Base-by-base conservation (phyloP, 2,329 filamentous ascomycete species). In the Colletotrichum endophyticum region DNA sequence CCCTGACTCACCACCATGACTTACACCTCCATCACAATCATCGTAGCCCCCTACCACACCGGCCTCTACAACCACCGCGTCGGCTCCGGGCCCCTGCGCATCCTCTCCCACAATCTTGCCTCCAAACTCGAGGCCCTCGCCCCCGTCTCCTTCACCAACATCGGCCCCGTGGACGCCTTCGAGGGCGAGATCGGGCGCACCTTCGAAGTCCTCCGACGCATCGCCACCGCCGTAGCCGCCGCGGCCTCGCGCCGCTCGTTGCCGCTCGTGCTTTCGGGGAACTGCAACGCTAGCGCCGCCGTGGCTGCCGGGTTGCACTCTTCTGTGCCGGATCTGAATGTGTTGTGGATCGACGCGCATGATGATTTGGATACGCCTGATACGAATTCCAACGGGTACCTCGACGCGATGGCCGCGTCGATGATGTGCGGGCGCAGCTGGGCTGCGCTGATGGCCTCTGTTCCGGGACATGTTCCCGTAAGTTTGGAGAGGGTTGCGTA, bases 341-440 rank as follows among this genome's bases (percentile, higher is more conserved):
- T 76, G 16, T 28, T 73, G 1, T 87, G 85, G 80, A 86, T 88
- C 66, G 86, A 88, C 63, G 86, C 85, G 4, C 86, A 88, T 62
- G 85, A 87, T 67, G 86, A 88, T 71, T 82, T 85, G 64, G 83
- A 85, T 61, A 84, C 81, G 1, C 84, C 84, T 0, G 81, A 82
- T 27, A 83, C 83, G 30, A 81, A 84, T 7, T 77, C 80, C 13
- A 85, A 83, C 66, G 85, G 84, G 2, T 86, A 86, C 53, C 79
- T 86, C 8, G 85, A 86, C 70, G 82, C 81, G 0, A 84, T 85
- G 82, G 83, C 80, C 0, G 73, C 84, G 6, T 83, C 83, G 4
- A 86, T 86, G 84, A 73, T 85, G 59, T 81, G 81, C 4, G 84
- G 84, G 1, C 76, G 80, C 44, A 82, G 83, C 66, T 85, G 80